Conservation (phyloP, 2,329 filamentous ascomycete species). For the Arthroderma sp. region DNA sequence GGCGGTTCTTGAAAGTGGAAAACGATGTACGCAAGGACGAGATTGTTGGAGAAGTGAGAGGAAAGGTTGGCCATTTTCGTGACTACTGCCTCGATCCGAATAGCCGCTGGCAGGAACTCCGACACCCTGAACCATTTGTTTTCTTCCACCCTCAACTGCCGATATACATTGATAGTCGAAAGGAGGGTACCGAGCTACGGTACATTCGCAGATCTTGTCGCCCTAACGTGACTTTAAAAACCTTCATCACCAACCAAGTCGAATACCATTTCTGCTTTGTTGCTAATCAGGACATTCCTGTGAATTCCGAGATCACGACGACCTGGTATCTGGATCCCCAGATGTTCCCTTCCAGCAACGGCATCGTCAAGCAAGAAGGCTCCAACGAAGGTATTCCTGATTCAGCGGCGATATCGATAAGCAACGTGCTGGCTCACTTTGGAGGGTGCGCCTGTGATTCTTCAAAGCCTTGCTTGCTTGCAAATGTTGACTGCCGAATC, state of each 20-base stretch:
- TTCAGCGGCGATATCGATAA: conserved; percentile 31
- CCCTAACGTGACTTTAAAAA: conserved; percentile 79
- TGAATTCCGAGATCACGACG: conserved; percentile 37
- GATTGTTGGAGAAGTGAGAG: conserved; percentile 62
- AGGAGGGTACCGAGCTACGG: conserved; percentile 71
- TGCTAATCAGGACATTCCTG: conserved; percentile 60
- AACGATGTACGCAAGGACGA: conserved; percentile 38
- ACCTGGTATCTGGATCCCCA: conserved; percentile 36
- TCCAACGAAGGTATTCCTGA: conserved; percentile 28
- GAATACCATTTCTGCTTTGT: conserved; percentile 91
- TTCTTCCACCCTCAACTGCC: conserved; percentile 82
- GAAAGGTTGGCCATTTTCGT: conserved; percentile 59
- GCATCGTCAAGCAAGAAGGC: conserved; percentile 28
- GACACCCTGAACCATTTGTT: conserved; percentile 53
- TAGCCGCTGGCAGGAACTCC: conserved; percentile 55
- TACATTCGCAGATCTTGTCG: conserved; percentile 87
- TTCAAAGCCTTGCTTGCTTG: conserved; percentile 26
- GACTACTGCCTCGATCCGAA: conserved; percentile 54
- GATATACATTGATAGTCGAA: conserved; percentile 82
- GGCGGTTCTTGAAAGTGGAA: conserved; percentile 47
- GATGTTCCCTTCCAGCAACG: conserved; percentile 25
- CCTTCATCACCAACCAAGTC: conserved; percentile 61
- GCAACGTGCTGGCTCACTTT: conserved; percentile 36
- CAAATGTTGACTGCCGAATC: conserved; percentile 31
- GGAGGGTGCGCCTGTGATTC: conserved; percentile 36